Evolutionary conservation across 192 early-diverging fungal species (phyloP).

Genomic region (Mortierella claussenii): DNA sequence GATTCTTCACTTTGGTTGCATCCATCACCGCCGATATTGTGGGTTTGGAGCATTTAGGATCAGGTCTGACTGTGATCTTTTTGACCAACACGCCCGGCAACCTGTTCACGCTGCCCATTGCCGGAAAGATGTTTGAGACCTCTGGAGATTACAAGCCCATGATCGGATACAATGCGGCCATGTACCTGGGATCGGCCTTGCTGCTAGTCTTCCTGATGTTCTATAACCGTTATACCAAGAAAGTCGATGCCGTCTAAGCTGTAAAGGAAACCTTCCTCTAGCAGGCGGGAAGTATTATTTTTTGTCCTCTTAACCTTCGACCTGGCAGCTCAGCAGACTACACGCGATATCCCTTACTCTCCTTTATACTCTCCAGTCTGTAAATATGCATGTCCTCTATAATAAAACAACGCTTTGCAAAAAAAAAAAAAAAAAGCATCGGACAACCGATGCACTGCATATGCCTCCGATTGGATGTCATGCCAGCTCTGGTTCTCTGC

Average conservation of each 20-base stretch:
- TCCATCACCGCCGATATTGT: constrained; percentile 62
- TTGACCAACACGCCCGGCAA: constrained; percentile 48
- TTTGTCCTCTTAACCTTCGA: no score
- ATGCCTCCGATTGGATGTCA: no score
- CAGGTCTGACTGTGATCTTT: constrained; percentile 56
- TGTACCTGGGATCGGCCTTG: constrained; percentile 14
- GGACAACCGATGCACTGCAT: no score
- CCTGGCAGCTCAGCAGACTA: no score
- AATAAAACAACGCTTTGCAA: no score
- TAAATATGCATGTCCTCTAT: no score
- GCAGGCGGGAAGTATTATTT: no score
- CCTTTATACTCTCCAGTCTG: no score
- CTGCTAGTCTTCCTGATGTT: constrained; percentile 32
- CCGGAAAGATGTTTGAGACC: constrained; percentile 38
- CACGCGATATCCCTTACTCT: no score
- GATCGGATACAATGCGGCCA: constrained; percentile 47
- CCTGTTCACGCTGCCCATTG: constrained; percentile 48
- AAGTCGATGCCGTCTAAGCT: constrained; percentile 13
- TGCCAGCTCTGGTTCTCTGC: no score
- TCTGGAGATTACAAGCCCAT: constrained; percentile 21
- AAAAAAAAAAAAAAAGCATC: no score
- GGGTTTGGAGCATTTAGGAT: constrained; percentile 52
- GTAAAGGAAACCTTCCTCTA: background rate
- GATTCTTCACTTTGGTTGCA: constrained; percentile 45
- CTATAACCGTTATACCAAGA: constrained; percentile 45